These are phyloP conservation scores for Austropuccinia psidii DNA, from an alignment of 1,284 basidiomycete species.

Conservation along the genomic window DNA sequence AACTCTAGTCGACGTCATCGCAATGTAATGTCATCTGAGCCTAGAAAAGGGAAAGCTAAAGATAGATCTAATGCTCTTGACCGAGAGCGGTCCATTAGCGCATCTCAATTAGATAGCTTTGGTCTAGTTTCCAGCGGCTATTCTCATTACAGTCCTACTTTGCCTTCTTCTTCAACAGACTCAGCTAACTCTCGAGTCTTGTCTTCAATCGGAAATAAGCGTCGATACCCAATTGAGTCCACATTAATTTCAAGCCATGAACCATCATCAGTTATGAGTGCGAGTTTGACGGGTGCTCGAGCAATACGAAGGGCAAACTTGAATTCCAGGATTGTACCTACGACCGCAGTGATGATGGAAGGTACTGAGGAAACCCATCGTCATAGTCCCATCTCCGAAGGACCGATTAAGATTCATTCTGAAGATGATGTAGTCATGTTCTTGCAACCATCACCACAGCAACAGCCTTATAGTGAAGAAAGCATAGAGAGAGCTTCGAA, in stretches of 20 bases:
- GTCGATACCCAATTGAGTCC: neutral
- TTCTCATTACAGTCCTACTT: neutral
- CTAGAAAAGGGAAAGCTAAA: neutral
- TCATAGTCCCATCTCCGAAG: neutral
- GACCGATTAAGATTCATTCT: neutral
- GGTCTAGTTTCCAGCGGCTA: neutral
- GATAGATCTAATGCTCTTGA: neutral
- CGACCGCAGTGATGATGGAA: neutral
- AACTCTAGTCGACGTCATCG: neutral
- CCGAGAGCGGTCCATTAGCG: neutral
- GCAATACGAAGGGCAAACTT: neutral
- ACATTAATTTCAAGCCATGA: neutral
- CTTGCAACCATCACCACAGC: neutral
- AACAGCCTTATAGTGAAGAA: neutral
- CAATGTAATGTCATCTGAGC: too few relatives aligned
- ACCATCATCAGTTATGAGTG: too few relatives aligned
- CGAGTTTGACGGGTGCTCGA: neutral
- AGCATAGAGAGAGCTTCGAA: neutral
- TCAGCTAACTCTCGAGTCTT: neutral
- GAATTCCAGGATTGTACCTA: neutral
- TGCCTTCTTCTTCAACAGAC: neutral
- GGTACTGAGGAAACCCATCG: neutral
- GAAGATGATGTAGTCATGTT: neutral
- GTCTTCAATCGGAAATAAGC: neutral
- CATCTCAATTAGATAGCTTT: neutral